Percentiles rank a stretch among this genome's conserved stretches.
phyloP scores from a whole-genome alignment of 108 stramenopile species.

The Mediolabrus comicus region DNA sequence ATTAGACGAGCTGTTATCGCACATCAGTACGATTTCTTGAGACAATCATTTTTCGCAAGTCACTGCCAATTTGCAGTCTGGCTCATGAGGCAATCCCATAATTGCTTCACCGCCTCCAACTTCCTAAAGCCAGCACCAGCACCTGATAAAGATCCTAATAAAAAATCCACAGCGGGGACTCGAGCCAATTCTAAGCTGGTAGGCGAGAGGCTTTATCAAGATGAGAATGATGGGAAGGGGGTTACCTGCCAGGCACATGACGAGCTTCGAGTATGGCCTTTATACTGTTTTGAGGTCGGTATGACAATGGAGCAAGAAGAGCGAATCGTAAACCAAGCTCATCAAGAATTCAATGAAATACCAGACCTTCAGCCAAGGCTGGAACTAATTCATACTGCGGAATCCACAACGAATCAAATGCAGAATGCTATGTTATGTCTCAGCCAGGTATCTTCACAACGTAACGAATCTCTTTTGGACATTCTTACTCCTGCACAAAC shows the following conservation, averaged over 20 bases:
- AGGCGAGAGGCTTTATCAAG: slow-evolving; percentile 75
- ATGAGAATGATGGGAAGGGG: slow-evolving; percentile 20
- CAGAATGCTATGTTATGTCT: slow-evolving; percentile 64
- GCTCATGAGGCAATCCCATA: slow-evolving; percentile 58
- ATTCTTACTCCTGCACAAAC: slow-evolving; percentile 71
- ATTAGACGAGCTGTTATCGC: slow-evolving; percentile 58
- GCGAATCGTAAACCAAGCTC: slow-evolving; percentile 50
- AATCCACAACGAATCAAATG: slow-evolving; percentile 46
- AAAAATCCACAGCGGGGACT: slow-evolving; percentile 28
- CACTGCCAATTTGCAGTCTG: slow-evolving; percentile 77
- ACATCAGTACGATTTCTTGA: slow-evolving; percentile 68
- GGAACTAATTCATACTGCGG: slow-evolving; percentile 55
- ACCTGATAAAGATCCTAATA: slow-evolving; percentile 4
- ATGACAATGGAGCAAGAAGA: slow-evolving; percentile 90
- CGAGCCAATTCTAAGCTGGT: slow-evolving; percentile 84
- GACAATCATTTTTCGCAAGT: slow-evolving; percentile 58
- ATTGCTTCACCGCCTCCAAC: slow-evolving; percentile 62
- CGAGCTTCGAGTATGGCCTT: slow-evolving; percentile 68
- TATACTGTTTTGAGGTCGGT: slow-evolving; percentile 77
- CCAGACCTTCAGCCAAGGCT: slow-evolving; percentile 35
- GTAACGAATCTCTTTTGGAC: slow-evolving; percentile 50
- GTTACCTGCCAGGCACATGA: slow-evolving; percentile 46
- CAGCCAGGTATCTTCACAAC: slow-evolving; percentile 49
- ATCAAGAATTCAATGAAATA: slow-evolving; percentile 46
- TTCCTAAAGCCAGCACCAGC: slow-evolving; percentile 27